These are phyloP conservation scores for Colletotrichum siamense DNA, from an alignment of 2,329 filamentous ascomycete species.

Conservation along the genomic window DNA sequence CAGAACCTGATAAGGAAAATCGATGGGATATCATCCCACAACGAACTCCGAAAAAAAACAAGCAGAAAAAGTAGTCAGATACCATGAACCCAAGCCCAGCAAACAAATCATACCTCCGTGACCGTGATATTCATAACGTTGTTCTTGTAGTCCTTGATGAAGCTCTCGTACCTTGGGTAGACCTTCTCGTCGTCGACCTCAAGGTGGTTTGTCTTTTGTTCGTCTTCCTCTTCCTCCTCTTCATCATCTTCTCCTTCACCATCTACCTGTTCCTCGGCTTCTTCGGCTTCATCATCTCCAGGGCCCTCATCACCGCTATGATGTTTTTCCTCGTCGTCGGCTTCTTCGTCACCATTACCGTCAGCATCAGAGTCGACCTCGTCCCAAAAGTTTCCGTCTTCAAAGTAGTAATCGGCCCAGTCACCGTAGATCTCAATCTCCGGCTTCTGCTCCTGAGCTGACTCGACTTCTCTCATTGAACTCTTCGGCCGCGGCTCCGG, in stretches of 20 bases:
- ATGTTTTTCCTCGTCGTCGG: neutral
- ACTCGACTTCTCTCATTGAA: neutral
- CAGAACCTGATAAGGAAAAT: neutral
- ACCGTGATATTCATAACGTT: conserved; percentile 13
- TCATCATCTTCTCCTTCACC: neutral
- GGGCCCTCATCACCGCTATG: neutral
- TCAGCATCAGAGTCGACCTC: neutral
- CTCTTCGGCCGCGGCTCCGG: neutral
- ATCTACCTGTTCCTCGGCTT: neutral
- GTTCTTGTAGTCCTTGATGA: conserved; percentile 18
- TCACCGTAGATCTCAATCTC: conserved; percentile 22
- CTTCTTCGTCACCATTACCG: neutral
- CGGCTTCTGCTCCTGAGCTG: neutral
- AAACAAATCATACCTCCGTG: neutral
- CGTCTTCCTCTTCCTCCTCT: neutral
- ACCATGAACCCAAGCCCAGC: neutral
- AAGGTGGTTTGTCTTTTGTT: neutral
- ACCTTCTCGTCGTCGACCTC: neutral
- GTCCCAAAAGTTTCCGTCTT: conserved; percentile 18
- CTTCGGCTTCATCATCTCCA: neutral
- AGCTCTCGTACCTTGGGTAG: conserved; percentile 18
- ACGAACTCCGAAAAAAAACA: neutral
- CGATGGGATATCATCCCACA: neutral
- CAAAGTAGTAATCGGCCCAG: conserved; percentile 26
- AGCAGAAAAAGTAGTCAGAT: neutral